Conservation (phyloP, 1,284 basidiomycete species). For the Ganoderma resinaceum region DNA sequence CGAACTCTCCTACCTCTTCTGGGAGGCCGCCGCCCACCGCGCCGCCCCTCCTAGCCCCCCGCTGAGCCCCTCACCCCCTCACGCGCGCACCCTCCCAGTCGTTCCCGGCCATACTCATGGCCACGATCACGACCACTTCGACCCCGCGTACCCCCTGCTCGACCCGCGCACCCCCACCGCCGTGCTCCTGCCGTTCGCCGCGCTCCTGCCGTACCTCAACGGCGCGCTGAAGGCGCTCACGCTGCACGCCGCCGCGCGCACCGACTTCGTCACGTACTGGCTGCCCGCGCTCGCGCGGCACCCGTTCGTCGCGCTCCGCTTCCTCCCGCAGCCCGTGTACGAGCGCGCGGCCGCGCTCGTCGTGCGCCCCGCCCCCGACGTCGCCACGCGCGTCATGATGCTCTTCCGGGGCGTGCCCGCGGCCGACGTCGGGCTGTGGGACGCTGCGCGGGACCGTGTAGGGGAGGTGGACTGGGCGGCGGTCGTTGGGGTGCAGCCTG, state of each 20-base stretch:
- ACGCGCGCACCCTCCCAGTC: neutral
- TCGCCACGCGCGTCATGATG: slow-evolving; percentile 54
- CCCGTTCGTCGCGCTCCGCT: slow-evolving; percentile 50
- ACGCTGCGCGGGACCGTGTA: slow-evolving; percentile 26
- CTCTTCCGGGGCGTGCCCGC: slow-evolving; percentile 47
- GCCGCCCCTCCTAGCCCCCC: slow-evolving; percentile 8
- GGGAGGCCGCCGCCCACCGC: slow-evolving; percentile 39
- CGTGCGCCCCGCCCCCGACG: slow-evolving; percentile 48
- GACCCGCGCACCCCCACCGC: slow-evolving; percentile 12
- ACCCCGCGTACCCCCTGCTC: slow-evolving; percentile 6
- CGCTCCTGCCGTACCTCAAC: slow-evolving; percentile 46
- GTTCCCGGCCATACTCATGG: neutral
- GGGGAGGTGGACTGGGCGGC: slow-evolving; percentile 26
- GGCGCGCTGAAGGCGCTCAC: slow-evolving; percentile 41
- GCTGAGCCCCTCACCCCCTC: neutral
- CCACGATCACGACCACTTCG: slow-evolving; percentile 10
- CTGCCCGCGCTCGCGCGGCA: slow-evolving; percentile 49
- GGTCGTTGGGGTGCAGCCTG: slow-evolving; percentile 38
- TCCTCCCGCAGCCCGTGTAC: slow-evolving; percentile 51
- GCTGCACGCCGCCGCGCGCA: slow-evolving; percentile 50
- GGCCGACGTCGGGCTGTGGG: slow-evolving; percentile 37
- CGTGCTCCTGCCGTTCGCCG: slow-evolving; percentile 39
- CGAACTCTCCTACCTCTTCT: slow-evolving; percentile 34
- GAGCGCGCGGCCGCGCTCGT: slow-evolving; percentile 46
- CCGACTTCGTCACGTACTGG: no score